Evolutionary conservation across 495 filamentous ascomycete species (phyloP).

Genomic region (Aspergillus affinis): DNA sequence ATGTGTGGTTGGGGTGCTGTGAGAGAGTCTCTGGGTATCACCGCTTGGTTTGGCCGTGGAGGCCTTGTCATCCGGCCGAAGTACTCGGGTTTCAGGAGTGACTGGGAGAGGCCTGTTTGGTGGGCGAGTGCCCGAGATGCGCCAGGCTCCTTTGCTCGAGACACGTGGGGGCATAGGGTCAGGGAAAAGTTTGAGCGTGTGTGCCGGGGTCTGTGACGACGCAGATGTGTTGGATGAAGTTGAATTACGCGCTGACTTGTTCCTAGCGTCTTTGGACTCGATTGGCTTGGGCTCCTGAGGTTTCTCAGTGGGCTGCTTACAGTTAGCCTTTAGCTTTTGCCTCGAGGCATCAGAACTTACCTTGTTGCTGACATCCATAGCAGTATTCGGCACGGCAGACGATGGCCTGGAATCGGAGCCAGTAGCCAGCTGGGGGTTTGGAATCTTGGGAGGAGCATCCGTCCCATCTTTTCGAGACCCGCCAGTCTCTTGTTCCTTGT

Average conservation of each 20-base stretch:
- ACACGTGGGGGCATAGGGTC: conserved; percentile 35
- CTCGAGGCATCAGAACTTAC: background rate
- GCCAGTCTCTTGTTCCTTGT: background rate
- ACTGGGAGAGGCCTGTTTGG: conserved; percentile 11
- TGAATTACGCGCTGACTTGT: background rate
- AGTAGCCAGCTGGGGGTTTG: background rate
- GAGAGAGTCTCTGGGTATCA: background rate
- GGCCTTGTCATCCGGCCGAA: background rate
- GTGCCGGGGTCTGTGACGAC: conserved; percentile 19
- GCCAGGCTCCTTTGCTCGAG: conserved; percentile 31
- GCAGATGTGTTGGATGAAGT: conserved; percentile 8
- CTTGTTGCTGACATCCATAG: background rate
- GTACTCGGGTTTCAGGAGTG: background rate
- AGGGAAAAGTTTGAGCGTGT: conserved; percentile 40
- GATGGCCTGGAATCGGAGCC: background rate
- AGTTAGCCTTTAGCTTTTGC: too few species aligned
- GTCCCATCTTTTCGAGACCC: background rate
- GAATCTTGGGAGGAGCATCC: background rate
- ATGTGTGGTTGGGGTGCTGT: background rate
- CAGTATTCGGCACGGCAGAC: background rate
- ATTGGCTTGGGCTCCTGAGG: background rate
- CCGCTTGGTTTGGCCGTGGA: background rate
- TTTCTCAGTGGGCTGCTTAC: too few species aligned
- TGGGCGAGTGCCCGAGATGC: conserved; percentile 23
- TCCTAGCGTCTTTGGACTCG: background rate